Evolutionary conservation across 225 moss, liverwort and hornwort species (phyloP), one percentile per base, ranked within the genome.

Genomic region (Bryoerythrophyllum caledonicum): DNA sequence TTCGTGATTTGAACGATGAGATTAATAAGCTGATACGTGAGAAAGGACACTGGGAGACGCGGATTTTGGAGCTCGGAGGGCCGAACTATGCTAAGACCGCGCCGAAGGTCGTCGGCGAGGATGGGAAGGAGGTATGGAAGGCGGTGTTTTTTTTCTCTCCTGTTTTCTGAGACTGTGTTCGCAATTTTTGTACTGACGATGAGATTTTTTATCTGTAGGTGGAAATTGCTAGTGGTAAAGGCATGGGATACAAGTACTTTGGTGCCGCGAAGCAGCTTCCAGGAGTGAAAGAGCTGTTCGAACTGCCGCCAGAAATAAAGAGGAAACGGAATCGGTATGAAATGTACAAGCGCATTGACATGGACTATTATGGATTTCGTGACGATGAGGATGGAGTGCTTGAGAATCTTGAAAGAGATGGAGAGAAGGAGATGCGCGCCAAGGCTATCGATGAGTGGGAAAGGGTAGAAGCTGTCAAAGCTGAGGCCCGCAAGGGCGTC

Each of bases 331-430:
- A 91, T 61, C 90, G 99, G 11, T 95, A 99, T 90, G 99, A 99
- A 72, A 99, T 99, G 95, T 99, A 99, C 82, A 93, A 99, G 78
- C 91, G 99, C 61, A 99, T 99, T 69, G 95, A 99, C 71, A 91
- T 91, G 53, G 95, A 99, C 82, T 99, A 99, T 61, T 95, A 99
- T 78, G 99, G 99, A 21, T 99, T 95, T 71, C 90, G 99, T 63
- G 99, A 99, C 74, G 99, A 99, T 28, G 95, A 99, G 74, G 99
- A 99, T 77, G 99, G 99, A 27, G 68, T 99, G 41, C 73, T 99
- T 49, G 99, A 95, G 78, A 88, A 89, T 56, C 72, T 95, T 67
- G 99, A 99, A 80, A 82, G 70, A 41, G 95, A 80, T 35, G 99
- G 93, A 38, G 99, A 99, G 83, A 86, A 84, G 68, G 83, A 87